phyloP scores from a whole-genome alignment of 768 basidiomycete species.

The Leucogyrophana mollusca region DNA sequence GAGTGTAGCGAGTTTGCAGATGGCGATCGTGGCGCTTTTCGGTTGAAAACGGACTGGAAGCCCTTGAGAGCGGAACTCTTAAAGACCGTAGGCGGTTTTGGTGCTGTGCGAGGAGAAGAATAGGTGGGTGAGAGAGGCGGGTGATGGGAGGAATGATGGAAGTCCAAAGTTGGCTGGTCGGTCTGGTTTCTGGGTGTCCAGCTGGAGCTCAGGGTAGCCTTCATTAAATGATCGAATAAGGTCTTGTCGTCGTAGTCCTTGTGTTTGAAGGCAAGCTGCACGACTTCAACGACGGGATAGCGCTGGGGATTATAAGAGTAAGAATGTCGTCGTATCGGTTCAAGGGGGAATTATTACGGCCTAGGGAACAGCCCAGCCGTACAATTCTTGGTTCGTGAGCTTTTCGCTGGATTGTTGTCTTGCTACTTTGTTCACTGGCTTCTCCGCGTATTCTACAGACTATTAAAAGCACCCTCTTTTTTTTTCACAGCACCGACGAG shows the following conservation, averaged over 20 bases:
- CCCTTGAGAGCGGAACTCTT: constrained; percentile 35
- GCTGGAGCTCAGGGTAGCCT: constrained; percentile 34
- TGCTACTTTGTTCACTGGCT: not conserved
- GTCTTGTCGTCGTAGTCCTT: constrained; percentile 6
- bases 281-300: constrained; percentile 7
- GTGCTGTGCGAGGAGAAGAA: constrained; percentile 35
- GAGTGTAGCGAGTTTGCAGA: constrained; percentile 55
- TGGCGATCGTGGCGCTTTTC: constrained; percentile 39
- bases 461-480: not conserved
- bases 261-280: constrained; percentile 8
- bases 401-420: constrained; percentile 1
- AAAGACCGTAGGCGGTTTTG: constrained; percentile 26
- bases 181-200: constrained; percentile 40
- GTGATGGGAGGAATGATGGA: constrained; percentile 27
- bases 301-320: constrained; percentile 6
- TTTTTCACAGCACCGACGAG: no score
- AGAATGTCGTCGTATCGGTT: no score
- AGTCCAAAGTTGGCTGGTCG: constrained; percentile 35
- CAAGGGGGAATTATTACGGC: no score
- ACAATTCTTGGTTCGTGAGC: no score
- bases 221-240: constrained; percentile 23
- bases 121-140: constrained; percentile 47
- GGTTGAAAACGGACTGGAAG: constrained; percentile 54
- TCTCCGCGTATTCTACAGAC: not conserved
- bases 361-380: no score